These are phyloP conservation scores for Populus euphratica DNA, from an alignment of 345 rosid genomes.

Conservation along the genomic window DNA sequence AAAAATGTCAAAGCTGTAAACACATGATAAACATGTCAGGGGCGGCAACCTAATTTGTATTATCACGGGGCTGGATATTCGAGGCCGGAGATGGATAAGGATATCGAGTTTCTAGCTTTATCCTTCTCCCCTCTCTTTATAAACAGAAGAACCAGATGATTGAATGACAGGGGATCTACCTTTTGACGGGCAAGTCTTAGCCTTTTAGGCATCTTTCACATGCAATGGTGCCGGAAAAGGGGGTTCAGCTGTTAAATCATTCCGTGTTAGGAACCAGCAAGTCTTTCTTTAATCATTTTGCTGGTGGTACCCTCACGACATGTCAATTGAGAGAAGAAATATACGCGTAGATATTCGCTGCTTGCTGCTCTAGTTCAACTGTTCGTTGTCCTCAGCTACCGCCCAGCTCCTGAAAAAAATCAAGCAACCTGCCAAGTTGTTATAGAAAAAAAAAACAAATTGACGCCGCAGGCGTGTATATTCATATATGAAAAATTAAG, in stretches of 20 bases:
- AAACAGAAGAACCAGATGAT: background rate
- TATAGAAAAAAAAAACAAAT: too few relatives aligned
- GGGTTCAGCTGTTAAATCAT: too few relatives aligned
- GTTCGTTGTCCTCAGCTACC: too few relatives aligned
- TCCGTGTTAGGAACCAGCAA: background rate
- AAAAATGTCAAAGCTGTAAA: background rate
- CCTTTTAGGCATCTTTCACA: background rate
- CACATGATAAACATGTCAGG: background rate
- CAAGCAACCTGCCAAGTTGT: too few relatives aligned
- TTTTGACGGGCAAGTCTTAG: background rate
- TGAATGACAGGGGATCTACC: background rate
- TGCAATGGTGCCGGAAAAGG: background rate
- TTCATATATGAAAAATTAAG: too few relatives aligned
- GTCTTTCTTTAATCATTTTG: background rate
- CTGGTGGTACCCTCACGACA: too few relatives aligned
- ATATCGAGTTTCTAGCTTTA: background rate
- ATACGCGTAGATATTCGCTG: too few relatives aligned
- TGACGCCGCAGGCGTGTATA: too few relatives aligned
- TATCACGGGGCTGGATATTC: too few relatives aligned
- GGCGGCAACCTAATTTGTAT: background rate
- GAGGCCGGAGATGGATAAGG: background rate
- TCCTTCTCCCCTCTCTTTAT: background rate
- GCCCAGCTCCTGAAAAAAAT: too few relatives aligned
- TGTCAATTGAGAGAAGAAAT: too few relatives aligned
- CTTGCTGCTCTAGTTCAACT: too few relatives aligned